phyloP scores from a whole-genome alignment of 2,329 filamentous ascomycete species.

The Rosellinia necatrix region DNA sequence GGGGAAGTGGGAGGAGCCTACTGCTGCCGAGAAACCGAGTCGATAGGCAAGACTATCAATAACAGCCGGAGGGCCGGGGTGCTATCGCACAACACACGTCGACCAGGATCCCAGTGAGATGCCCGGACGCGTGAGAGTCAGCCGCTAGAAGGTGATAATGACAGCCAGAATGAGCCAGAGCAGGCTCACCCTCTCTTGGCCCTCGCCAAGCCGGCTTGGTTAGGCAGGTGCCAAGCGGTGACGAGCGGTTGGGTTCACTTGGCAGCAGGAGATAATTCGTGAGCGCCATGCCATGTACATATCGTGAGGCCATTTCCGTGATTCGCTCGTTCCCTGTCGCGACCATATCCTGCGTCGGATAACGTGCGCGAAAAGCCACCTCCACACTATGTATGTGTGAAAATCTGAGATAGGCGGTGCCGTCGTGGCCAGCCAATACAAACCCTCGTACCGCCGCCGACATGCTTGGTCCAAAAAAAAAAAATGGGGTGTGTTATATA shows the following conservation, averaged over 20 bases:
- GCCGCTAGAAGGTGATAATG: neutral
- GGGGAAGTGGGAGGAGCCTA: neutral
- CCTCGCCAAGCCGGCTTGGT: conserved; percentile 17
- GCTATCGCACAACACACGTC: conserved; percentile 15
- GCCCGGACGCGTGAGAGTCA: neutral
- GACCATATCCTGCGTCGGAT: neutral
- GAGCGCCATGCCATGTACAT: too few species aligned
- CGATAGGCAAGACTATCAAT: neutral
- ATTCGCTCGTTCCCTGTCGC: neutral
- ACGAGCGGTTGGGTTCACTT: conserved; percentile 14
- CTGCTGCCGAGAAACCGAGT: neutral
- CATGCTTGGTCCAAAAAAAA: too few species aligned
- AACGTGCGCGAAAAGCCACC: neutral
- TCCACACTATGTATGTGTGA: neutral
- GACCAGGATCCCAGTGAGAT: conserved; percentile 1
- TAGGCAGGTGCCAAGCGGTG: conserved; percentile 26
- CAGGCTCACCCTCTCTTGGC: conserved; percentile 13
- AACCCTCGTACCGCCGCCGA: too few species aligned
- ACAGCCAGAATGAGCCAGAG: conserved; percentile 14
- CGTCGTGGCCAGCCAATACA: neutral
- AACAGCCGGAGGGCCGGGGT: neutral
- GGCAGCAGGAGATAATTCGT: conserved; percentile 8
- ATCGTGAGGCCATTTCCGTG: conserved; percentile 8
- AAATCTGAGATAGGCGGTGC: neutral
- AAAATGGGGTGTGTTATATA: too few species aligned